Conservation (phyloP, 176 grass and related monocot genomes). For the Paspalum notatum region DNA sequence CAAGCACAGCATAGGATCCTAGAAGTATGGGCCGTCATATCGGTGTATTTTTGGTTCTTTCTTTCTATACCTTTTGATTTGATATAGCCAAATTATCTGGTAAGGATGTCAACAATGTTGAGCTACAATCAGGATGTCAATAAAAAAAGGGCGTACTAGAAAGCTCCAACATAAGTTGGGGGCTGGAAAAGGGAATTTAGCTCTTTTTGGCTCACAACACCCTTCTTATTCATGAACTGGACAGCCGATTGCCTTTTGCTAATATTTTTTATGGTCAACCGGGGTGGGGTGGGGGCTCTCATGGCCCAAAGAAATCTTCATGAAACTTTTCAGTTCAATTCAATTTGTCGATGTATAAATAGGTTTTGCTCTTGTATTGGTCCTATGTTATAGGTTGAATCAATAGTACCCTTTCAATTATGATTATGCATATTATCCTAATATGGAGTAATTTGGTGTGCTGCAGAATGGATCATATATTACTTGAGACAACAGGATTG, state of each 20-base stretch:
- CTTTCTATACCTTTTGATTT: conserved; percentile 18
- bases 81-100: background rate
- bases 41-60: background rate
- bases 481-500: conserved; percentile 96
- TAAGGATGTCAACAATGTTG: background rate
- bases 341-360: background rate
- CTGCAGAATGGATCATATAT: conserved; percentile 93
- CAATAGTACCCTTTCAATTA: conserved; percentile 13
- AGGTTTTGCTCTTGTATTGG: conserved; percentile 3
- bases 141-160: no score
- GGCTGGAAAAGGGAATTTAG: no score
- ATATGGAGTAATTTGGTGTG: conserved; percentile 34
- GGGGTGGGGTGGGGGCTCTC: no score
- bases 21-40: background rate
- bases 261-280: background rate
- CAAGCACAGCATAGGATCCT: conserved; percentile 3
- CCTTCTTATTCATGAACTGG: background rate
- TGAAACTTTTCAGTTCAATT: background rate
- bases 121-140: no score
- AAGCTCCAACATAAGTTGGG: no score
- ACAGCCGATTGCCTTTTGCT: background rate
- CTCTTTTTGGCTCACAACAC: conserved; percentile 15
- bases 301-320: conserved; percentile 2
- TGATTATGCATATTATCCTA: conserved; percentile 27
- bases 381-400: conserved; percentile 17